Base-by-base conservation (phyloP, 2,329 filamentous ascomycete species). In the Epichloe hybrida region DNA sequence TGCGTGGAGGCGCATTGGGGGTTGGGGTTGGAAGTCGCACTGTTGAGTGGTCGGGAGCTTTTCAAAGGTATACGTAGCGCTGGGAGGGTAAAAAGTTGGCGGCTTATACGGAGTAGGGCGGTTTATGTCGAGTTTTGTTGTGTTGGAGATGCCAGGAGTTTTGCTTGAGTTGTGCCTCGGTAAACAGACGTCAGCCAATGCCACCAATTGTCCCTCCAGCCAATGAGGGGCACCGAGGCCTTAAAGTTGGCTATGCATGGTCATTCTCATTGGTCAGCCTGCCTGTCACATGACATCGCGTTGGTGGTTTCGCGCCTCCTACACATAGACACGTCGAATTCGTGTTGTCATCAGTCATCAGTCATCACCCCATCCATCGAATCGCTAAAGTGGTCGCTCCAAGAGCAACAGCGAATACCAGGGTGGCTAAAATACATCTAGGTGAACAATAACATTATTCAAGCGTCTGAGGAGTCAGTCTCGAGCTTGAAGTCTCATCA, bases 131-230 rank as follows among this genome's bases (percentile, higher is more conserved):
- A 31, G 8, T 31, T 46, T 34, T 17, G 38, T 8, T 9, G 41
- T 41, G 43, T 47, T 41, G 43, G 9, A 12, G 21, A 35, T 31
- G 50, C 31, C 50, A 51, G 36, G 47, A 47, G 42, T 48, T 23
- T 27, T 74, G 45, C n/a, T 55, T 52, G 49, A 48, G 51, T 53
- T 48, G 46, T 53, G 50, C 52, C 49, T 53, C 49, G 49, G 52
- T 21, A 53, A 46, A 31, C 21, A 36, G 20, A 36, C 31, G 31
- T 46, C 21, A 38, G 23, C 34, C 15, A 11, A 43, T 7, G 27
- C 27, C 27, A 31, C 27, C 3, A 9, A 31, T 31, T 9, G 27
- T 31, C 27, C 27, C 8, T 31, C 27, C 27, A 31, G 27, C 27
- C 27, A 31, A 31, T 31, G 27, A 31, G 35, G 20, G 2, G 31